These are phyloP conservation scores for Carex pumila DNA, from an alignment of 176 grass and related monocot genomes.

Conservation along the genomic window DNA sequence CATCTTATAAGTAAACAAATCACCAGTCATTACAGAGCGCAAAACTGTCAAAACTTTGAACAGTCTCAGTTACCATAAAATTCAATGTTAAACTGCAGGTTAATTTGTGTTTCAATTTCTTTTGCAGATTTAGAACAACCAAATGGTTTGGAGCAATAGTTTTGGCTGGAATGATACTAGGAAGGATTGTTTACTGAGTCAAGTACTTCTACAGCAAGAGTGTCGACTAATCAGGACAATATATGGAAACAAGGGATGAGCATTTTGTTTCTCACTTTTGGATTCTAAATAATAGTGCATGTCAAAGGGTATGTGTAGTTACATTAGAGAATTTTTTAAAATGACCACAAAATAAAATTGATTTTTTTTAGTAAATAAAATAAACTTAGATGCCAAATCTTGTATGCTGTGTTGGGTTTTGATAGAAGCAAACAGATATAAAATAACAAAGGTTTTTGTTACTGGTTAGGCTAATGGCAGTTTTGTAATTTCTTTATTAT, in stretches of 20 bases:
- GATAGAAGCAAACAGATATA: too few relatives aligned
- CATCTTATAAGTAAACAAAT: too few relatives aligned
- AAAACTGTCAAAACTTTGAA: not conserved
- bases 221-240: not conserved
- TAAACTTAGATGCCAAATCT: too few relatives aligned
- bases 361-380: not conserved
- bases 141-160: conserved; percentile 32
- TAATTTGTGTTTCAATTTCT: not conserved
- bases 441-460: too few relatives aligned
- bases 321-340: not conserved
- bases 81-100: not conserved
- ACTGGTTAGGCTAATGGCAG: too few relatives aligned
- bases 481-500: too few relatives aligned
- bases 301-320: not conserved
- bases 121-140: conserved; percentile 30
- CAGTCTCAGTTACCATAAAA: not conserved
- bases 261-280: not conserved
- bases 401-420: too few relatives aligned
- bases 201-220: not conserved
- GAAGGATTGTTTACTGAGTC: conserved; percentile 22
- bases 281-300: not conserved
- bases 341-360: not conserved
- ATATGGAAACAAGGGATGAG: not conserved
- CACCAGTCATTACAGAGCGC: too few relatives aligned
- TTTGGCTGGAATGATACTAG: conserved; percentile 33